Base-by-base conservation (phyloP, 1,284 basidiomycete species). In the Apiotrichum sp. region DNA sequence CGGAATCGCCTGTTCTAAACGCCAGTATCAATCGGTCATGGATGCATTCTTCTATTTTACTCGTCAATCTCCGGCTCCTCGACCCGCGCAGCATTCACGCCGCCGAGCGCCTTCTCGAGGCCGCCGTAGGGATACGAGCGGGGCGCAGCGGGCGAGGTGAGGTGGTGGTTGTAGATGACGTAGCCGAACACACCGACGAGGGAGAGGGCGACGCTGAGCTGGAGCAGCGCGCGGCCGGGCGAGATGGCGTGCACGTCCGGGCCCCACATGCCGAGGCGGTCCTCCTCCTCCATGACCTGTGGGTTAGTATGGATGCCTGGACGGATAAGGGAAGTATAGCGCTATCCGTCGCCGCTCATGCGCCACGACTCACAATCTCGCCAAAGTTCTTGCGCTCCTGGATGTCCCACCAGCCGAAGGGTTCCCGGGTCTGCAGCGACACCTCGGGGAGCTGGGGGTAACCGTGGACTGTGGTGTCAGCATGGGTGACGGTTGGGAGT, bases 181-280 rank as follows among this genome's bases (percentile, higher is more conserved):
- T 69, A 72, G 8, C 60, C 67, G 49, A 73, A 65, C 32, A 49
- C 61, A 32, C 62, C 73, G 52, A 77, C 55, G 32, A 44, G 38
- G 38, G 29, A 49, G 47, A 35, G 33, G 36, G 49, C 51, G 16
- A 53, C 48, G 29, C 40, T 49, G 33, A 53, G 36, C 22, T 49
- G 63, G 22, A 66, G 50, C 10, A 70, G 52, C 39, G 75, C 73
- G 44, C 58, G 59, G n/a, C 53, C 57, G 10, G 66, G 68, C 8
- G 64, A 53, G 47, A 69, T 72, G 55, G 66, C 62, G 65, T 70
- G 68, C 22, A 84, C 79, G 68, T 93, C 90, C 14, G 89, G 89
- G 46, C 87, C 87, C 89, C 88, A 93, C 86, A 93, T 89, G 46
- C 86, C 87, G 59, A 87, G 77, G 29, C 87, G 78, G 68, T 93